A percentile compares a stretch with the other conserved stretches of the same genome.
Evolutionary conservation across 768 basidiomycete species (phyloP).

Genomic region (Lactifluus subvellereus): DNA sequence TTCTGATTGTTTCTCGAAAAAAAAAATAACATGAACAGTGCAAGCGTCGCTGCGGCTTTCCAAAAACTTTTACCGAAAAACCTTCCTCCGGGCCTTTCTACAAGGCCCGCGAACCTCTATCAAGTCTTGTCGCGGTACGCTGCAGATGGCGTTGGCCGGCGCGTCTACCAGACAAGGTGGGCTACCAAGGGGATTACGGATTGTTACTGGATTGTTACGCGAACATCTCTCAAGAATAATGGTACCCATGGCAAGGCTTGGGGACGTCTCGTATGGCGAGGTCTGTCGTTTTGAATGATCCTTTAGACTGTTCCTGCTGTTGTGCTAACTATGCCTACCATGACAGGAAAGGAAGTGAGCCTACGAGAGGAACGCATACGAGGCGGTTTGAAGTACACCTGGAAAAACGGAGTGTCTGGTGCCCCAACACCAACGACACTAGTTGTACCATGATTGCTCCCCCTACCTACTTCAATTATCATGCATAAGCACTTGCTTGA

Average conservation of each 20-base stretch:
- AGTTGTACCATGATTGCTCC: conserved; percentile 2
- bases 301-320: neutral
- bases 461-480: neutral
- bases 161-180: conserved; percentile 74
- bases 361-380: conserved; percentile 54
- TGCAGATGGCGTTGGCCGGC: conserved; percentile 58
- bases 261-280: conserved; percentile 76
- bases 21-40: conserved; percentile 17
- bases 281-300: conserved; percentile 37
- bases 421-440: neutral
- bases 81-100: conserved; percentile 55
- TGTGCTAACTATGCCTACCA: neutral
- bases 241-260: conserved; percentile 79
- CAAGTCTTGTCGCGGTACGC: conserved; percentile 67
- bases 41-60: conserved; percentile 33
- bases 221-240: conserved; percentile 62
- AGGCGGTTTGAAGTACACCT: conserved; percentile 70
- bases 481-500: neutral
- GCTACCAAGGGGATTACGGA: conserved; percentile 54
- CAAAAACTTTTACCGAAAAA: conserved; percentile 52
- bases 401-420: conserved; percentile 54
- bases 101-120: conserved; percentile 59
- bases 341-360: conserved; percentile 58
- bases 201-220: conserved; percentile 73
- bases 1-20: neutral